Conservation (phyloP, 495 filamentous ascomycete genomes). For the Astrothelium macrocarpum region DNA sequence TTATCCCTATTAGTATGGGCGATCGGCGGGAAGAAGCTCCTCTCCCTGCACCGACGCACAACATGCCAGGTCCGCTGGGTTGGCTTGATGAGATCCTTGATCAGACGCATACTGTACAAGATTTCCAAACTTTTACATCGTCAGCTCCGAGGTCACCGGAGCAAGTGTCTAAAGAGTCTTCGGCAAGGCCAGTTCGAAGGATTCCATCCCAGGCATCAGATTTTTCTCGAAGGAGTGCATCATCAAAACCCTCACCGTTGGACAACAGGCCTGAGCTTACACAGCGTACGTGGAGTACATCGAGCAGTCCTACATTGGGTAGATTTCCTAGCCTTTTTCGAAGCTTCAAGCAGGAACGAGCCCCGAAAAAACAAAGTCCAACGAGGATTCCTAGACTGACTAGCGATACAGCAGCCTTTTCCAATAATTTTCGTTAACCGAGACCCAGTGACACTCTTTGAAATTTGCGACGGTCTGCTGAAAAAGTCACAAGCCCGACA, state of each 20-base stretch:
- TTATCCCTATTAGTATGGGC: not conserved
- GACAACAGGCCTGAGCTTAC: not conserved
- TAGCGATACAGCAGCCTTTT: not conserved
- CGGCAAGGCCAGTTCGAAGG: not conserved
- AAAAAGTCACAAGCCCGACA: not conserved
- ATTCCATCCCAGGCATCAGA: not conserved
- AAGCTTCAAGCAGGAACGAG: not conserved
- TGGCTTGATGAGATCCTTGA: not conserved
- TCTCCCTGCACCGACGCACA: not conserved
- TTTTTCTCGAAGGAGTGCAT: not conserved
- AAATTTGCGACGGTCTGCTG: not conserved
- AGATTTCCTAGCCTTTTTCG: not conserved
- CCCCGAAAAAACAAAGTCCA: not conserved
- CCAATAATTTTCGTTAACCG: not conserved
- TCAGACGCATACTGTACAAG: not conserved
- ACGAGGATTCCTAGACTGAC: not conserved
- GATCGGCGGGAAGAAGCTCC: not conserved
- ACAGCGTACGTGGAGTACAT: not conserved
- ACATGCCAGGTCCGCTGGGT: not conserved
- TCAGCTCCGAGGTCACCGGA: not conserved
- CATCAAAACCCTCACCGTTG: not conserved
- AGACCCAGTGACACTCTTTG: not conserved
- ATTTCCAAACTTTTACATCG: too few species aligned
- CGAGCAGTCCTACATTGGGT: slow-evolving; percentile 1
- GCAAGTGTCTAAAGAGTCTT: not conserved